Conservation (phyloP, 257 asterid genomes). For the Asclepias syriaca region DNA sequence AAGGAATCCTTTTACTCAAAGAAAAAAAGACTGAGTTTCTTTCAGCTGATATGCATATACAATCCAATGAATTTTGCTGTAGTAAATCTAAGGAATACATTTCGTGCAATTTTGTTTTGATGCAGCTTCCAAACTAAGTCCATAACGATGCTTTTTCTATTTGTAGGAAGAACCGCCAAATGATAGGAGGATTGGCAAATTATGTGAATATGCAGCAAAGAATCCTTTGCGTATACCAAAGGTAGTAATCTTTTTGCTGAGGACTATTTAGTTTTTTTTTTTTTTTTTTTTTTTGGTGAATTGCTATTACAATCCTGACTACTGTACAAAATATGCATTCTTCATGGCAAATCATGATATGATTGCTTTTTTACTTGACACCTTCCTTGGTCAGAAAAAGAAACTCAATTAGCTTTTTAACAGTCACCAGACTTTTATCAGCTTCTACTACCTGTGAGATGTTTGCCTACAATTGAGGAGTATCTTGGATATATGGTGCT, state of each 20-base stretch:
- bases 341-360: background rate
- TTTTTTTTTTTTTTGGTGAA: background rate
- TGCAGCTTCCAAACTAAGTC: background rate
- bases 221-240: conserved; percentile 97
- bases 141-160: conserved; percentile 14
- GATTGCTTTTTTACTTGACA: background rate
- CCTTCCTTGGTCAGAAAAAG: conserved; percentile 4
- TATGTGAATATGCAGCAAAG: conserved; percentile 89
- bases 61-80: background rate
- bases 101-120: background rate
- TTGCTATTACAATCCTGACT: background rate
- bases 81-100: background rate
- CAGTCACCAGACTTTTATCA: background rate
- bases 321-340: too few relatives aligned
- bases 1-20: background rate
- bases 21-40: background rate
- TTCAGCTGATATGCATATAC: background rate
- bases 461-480: background rate
- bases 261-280: background rate
- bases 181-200: conserved; percentile 86
- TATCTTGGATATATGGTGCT: background rate
- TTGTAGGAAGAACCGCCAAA: conserved; percentile 83
- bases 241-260: conserved; percentile 32
- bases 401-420: conserved; percentile 9
- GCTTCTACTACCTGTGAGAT: background rate